Base-by-base conservation (phyloP, 306 rosid genomes). In the Canavalia ensiformis region DNA sequence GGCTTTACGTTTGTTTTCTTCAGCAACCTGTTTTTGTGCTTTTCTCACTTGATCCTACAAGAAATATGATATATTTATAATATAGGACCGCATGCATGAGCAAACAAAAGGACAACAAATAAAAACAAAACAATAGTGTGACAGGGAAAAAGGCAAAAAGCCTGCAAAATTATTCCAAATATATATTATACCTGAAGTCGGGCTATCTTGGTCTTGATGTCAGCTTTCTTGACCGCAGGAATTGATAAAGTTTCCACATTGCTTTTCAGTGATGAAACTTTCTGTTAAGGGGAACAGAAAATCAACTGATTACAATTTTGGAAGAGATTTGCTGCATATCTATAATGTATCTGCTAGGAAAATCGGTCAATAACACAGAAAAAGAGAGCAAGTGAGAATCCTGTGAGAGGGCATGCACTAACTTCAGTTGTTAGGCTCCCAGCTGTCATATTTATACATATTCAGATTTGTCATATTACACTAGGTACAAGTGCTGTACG, bases 191-290 rank as follows among this genome's bases (percentile, higher is more conserved):
- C 99, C 98, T 92, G 98, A 35, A 95, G 97, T 47, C 31, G 79
- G 42, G 75, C 81, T 68, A 95, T 90, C 88, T 90, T 95, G 31
- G 81, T 52, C 90, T 91, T 91, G 80, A 95, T 89, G 68, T 86
- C 94, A 77, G 97, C 91, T 83, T 93, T 95, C 86, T 82, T 93
- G 79, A 97, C 92, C 8, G 96, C 99, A 69, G 99, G 93, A 82
- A 95, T 90, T 59, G 93, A 83, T 77, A 95, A 83, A 0, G 98
- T 83, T 71, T 93, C 99, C 71, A 93, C 90, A 34, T 88, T 94
- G 86, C 83, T 86, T 83, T 93, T 95, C 74, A 95, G 83, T 45
- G 89, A 88, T 77, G 97, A 90, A 55, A 95, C 97, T 86, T 75
- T 87, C 99, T 95, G 93, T 35, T 57, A 58, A 11, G 62, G 2